These are phyloP conservation scores for Volutella citrinella DNA, from an alignment of 2,329 filamentous ascomycete species.

Conservation along the genomic window DNA sequence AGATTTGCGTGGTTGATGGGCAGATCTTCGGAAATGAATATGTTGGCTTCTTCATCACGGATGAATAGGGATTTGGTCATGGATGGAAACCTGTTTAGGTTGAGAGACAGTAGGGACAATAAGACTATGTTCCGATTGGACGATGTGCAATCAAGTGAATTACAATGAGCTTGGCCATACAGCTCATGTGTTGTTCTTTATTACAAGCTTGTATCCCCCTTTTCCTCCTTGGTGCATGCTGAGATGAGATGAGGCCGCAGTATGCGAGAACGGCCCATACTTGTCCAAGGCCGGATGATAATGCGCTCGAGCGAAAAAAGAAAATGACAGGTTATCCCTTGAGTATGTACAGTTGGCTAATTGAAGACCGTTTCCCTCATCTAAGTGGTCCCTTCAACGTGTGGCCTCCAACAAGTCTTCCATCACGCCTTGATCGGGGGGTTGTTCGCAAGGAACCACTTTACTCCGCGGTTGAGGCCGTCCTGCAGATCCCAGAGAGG, in stretches of 20 bases:
- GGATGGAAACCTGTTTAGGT: slow-evolving; percentile 14
- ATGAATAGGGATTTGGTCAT: slow-evolving; percentile 23
- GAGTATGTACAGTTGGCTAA: too few species aligned
- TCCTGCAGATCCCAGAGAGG: slow-evolving; percentile 66
- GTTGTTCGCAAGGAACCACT: slow-evolving; percentile 47
- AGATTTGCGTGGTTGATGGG: slow-evolving; percentile 19
- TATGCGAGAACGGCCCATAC: too few species aligned
- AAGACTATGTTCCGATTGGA: slow-evolving; percentile 26
- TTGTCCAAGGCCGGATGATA: too few species aligned
- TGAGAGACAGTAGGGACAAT: slow-evolving; percentile 25
- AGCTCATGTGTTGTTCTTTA: too few species aligned
- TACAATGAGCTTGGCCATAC: too few species aligned
- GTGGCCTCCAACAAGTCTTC: slow-evolving; percentile 4
- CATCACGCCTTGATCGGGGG: slow-evolving; percentile 19
- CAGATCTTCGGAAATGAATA: slow-evolving; percentile 22
- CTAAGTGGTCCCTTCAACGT: neutral
- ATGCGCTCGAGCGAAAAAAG: too few species aligned
- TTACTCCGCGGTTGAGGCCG: slow-evolving; percentile 54
- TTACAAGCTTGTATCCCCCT: too few species aligned
- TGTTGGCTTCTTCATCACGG: slow-evolving; percentile 21
- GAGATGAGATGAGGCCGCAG: too few species aligned
- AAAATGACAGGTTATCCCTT: too few species aligned
- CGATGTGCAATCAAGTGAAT: too few species aligned
- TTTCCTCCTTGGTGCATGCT: too few species aligned
- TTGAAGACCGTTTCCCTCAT: neutral